Evolutionary conservation across 805 yeast species (phyloP), one percentile per base, ranked within the genome.

Genomic region (Sungouiozyma intestinalis): DNA sequence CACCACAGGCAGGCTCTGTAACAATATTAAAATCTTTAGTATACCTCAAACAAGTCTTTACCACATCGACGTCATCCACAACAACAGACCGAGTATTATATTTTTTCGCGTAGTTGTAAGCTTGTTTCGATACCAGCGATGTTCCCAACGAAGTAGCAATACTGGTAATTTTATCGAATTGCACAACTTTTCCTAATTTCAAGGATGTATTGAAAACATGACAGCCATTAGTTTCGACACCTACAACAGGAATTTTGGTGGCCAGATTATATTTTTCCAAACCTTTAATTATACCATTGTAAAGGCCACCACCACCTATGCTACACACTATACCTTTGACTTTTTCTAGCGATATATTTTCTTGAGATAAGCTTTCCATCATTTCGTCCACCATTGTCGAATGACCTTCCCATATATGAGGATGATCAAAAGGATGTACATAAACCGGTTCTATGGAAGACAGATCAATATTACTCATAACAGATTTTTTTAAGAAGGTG

Each of bases 1-100:
- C 83, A 3, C 85, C 85, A 57, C 86, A 81, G 1, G 86, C 86
- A 0, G 85, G 85, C 55, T 81, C 86, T 0, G 78, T 73, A 18
- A 76, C 63, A 64, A 49, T 62, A 43, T 73, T 72, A 47, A 67
- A 75, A 43, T 75, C 76, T 2, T 65, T 53, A 5, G 77, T 73
- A 50, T 71, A 77, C 35, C 58, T 63, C 19, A 76, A 51, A 39
- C 79, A 69, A 0, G 81, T 75, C 14, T 58, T 57, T 0, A 79
- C 68, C 0, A 84, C 79, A 33, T 78, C 77, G 2, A 62, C 45
- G 50, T 81, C 88, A 19, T 71, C 64, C 2, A 75, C 68, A 11
- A 70, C 64, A 2, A 69, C 48, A 1, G 76, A 63, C 33, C 48
- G 59, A 2, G 73, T 66, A 21, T 67, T 65, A 45, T 67, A 72